Percentiles rank a stretch among this genome's conserved stretches.
phyloP scores from a whole-genome alignment of 2,329 filamentous ascomycete genomes.

The Hymenoscyphus salicellus region DNA sequence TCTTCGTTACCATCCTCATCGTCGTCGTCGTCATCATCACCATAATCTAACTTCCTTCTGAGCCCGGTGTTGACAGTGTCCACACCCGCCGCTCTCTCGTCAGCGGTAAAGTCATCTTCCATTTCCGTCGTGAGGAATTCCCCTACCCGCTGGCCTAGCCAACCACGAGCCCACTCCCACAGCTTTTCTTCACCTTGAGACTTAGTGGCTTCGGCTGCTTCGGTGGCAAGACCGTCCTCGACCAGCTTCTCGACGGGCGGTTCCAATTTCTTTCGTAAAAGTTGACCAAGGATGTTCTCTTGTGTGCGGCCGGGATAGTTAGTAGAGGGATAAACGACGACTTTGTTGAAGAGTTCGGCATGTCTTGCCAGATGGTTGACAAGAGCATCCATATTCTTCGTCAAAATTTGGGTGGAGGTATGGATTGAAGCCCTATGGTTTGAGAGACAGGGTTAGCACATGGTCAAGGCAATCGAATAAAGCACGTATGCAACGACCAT shows the following conservation, averaged over 20 bases:
- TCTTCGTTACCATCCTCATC: constrained; percentile 51
- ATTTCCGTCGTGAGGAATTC: constrained; percentile 47
- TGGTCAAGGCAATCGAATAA: not conserved
- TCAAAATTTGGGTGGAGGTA: constrained; percentile 68
- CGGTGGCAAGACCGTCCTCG: constrained; percentile 51
- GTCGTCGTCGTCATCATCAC: constrained; percentile 45
- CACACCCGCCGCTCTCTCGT: constrained; percentile 64
- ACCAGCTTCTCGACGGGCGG: constrained; percentile 73
- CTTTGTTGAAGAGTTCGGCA: constrained; percentile 62
- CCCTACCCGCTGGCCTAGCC: constrained; percentile 42
- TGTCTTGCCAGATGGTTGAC: constrained; percentile 64
- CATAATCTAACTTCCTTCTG: constrained; percentile 40
- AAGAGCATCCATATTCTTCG: constrained; percentile 65
- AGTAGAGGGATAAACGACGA: constrained; percentile 73
- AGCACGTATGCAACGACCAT: not conserved
- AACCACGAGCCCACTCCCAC: constrained; percentile 47
- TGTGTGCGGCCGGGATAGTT: constrained; percentile 70
- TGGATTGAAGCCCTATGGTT: constrained; percentile 63
- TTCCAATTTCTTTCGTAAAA: constrained; percentile 81
- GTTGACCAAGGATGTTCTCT: constrained; percentile 61
- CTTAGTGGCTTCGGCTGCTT: constrained; percentile 29
- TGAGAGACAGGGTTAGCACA: constrained; percentile 15
- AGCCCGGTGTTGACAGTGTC: constrained; percentile 72
- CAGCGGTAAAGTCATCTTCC: constrained; percentile 67
- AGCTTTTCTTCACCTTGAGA: constrained; percentile 54